phyloP scores from a whole-genome alignment of 345 rosid genomes.

The Camelina laxa region DNA sequence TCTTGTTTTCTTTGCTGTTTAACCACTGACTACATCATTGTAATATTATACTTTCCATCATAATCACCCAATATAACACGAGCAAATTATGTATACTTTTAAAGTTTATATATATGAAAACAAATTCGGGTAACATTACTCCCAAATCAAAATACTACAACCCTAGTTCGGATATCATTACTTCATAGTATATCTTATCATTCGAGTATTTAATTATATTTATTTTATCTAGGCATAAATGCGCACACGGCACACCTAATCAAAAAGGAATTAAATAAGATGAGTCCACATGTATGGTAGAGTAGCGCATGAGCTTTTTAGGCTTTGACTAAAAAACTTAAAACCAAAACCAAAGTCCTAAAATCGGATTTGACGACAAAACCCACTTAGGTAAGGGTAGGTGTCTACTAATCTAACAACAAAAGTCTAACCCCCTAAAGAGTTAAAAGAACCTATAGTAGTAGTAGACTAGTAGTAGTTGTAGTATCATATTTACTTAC shows the following conservation, averaged over 20 bases:
- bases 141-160: no score
- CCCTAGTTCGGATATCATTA: background rate
- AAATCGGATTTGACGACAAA: slow-evolving; percentile 41
- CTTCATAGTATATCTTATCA: no score
- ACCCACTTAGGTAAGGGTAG: slow-evolving; percentile 25
- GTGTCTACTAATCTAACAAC: slow-evolving; percentile 26
- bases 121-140: background rate
- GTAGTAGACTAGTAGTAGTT: background rate
- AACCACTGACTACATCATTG: no score
- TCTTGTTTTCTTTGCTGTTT: no score
- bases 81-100: no score
- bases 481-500: background rate
- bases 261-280: slow-evolving; percentile 18
- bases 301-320: slow-evolving; percentile 44
- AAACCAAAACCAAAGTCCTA: slow-evolving; percentile 28
- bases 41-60: no score
- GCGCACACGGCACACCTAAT: slow-evolving; percentile 41
- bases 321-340: slow-evolving; percentile 39
- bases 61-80: no score
- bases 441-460: slow-evolving; percentile 14
- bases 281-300: slow-evolving; percentile 34
- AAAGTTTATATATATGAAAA: no score
- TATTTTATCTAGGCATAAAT: slow-evolving; percentile 32
- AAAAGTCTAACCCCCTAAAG: slow-evolving; percentile 32
- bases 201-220: background rate